Evolutionary conservation across 2,329 filamentous ascomycete species (phyloP).

Genomic region (Alternaria conjuncta): DNA sequence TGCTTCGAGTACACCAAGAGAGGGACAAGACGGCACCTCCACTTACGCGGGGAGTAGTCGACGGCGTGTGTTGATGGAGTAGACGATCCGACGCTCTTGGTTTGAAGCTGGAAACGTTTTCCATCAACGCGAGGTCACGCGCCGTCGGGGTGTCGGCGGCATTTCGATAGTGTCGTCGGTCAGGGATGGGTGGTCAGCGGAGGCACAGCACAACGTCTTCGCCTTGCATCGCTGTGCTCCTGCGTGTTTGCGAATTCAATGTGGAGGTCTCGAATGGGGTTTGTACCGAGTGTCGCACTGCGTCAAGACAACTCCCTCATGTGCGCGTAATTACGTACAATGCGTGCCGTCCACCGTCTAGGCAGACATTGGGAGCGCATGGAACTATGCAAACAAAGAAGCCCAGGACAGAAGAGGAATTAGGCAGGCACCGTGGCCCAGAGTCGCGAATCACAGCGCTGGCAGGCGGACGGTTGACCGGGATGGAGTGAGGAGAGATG

Average conservation of each 20-base stretch:
- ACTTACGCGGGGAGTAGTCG: neutral
- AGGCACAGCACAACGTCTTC: neutral
- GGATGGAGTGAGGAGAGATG: neutral
- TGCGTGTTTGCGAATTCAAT: neutral
- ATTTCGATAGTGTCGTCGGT: neutral
- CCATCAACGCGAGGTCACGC: neutral
- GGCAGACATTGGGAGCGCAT: neutral
- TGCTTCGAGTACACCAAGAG: neutral
- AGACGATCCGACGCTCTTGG: neutral
- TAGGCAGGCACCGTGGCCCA: constrained; percentile 2
- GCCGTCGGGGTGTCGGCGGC: neutral
- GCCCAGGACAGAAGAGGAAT: neutral
- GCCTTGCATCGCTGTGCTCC: neutral
- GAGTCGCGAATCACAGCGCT: constrained; percentile 4
- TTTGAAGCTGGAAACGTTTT: neutral
- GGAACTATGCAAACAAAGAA: neutral
- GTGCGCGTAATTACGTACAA: neutral
- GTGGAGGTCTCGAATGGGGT: neutral
- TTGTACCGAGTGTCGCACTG: neutral
- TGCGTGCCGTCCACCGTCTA: neutral
- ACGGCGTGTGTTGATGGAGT: neutral
- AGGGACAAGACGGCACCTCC: neutral
- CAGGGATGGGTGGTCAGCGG: neutral
- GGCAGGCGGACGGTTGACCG: constrained; percentile 5
- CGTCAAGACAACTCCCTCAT: neutral